These are phyloP conservation scores for Ceratobasidium sp. DNA, from an alignment of 1,284 basidiomycete species.

Conservation along the genomic window DNA sequence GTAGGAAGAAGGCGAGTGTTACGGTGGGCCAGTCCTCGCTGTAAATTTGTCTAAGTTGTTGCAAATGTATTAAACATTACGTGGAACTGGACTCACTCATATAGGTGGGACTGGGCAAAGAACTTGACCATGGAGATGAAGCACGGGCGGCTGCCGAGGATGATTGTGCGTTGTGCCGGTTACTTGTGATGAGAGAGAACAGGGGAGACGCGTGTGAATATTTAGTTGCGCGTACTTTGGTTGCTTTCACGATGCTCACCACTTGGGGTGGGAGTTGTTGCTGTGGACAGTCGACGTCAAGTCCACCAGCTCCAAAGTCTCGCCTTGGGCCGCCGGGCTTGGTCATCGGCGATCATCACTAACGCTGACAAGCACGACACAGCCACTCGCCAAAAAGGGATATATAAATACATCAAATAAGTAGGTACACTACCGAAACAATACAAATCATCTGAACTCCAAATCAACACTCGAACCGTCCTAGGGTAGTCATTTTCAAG, in stretches of 20 bases:
- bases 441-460: not conserved
- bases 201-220: not conserved
- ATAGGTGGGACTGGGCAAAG: slow-evolving; percentile 50
- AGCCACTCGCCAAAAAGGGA: slow-evolving; percentile 6
- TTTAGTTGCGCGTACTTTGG: not conserved
- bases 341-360: slow-evolving; percentile 31
- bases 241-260: slow-evolving; percentile 11
- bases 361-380: not conserved
- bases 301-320: slow-evolving; percentile 34
- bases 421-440: not conserved
- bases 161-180: slow-evolving; percentile 26
- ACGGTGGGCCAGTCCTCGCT: slow-evolving; percentile 94
- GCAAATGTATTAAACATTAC: not conserved
- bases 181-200: not conserved
- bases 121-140: slow-evolving; percentile 49
- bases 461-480: slow-evolving; percentile 25
- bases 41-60: slow-evolving; percentile 28
- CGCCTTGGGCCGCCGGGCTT: slow-evolving; percentile 32
- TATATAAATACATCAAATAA: not conserved
- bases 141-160: slow-evolving; percentile 9
- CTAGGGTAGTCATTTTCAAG: slow-evolving; percentile 33
- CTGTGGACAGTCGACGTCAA: slow-evolving; percentile 40
- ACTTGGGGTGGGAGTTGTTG: slow-evolving; percentile 20
- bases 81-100: slow-evolving; percentile 48
- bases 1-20: slow-evolving; percentile 91